Percentiles rank a stretch among this genome's conserved stretches.
Evolutionary conservation across 164 flowering plant genomes (phyloP).

Genomic region (Aristolochia contorta): DNA sequence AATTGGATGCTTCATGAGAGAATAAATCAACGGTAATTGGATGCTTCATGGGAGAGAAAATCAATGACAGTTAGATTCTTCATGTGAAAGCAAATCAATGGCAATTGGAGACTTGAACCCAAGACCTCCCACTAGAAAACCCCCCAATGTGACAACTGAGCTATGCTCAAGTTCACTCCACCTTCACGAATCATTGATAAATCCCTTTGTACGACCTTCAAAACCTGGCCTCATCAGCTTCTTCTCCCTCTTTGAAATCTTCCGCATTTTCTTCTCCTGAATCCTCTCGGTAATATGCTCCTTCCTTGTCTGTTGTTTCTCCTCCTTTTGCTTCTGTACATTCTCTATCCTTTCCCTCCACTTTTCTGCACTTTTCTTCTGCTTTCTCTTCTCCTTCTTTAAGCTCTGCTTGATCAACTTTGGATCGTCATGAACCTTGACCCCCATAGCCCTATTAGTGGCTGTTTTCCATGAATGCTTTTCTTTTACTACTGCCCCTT

Average conservation of each 20-base stretch:
- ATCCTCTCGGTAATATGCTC: conserved; percentile 50
- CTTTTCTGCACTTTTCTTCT: conserved; percentile 55
- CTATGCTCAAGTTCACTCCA: no score
- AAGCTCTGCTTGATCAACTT: conserved; percentile 57
- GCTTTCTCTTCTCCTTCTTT: conserved; percentile 71
- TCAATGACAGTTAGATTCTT: no score
- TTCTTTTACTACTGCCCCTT: conserved; percentile 38
- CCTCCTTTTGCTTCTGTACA: conserved; percentile 38
- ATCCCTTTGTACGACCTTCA: conserved; percentile 79
- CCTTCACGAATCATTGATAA: conserved; percentile 31
- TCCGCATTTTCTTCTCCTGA: conserved; percentile 55
- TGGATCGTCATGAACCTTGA: conserved; percentile 79
- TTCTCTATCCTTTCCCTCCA: conserved; percentile 76
- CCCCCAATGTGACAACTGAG: no score
- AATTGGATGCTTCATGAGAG: no score
- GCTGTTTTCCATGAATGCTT: conserved; percentile 76
- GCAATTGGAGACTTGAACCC: no score
- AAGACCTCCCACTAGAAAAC: no score
- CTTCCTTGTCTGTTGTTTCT: conserved; percentile 57
- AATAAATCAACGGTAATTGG: no score
- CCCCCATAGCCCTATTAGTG: conserved; percentile 58
- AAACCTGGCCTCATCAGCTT: conserved; percentile 93
- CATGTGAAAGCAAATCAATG: no score
- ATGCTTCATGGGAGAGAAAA: no score
- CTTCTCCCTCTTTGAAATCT: conserved; percentile 83